Conservation (phyloP, 768 basidiomycete species). For the Cystoderma amianthinum region DNA sequence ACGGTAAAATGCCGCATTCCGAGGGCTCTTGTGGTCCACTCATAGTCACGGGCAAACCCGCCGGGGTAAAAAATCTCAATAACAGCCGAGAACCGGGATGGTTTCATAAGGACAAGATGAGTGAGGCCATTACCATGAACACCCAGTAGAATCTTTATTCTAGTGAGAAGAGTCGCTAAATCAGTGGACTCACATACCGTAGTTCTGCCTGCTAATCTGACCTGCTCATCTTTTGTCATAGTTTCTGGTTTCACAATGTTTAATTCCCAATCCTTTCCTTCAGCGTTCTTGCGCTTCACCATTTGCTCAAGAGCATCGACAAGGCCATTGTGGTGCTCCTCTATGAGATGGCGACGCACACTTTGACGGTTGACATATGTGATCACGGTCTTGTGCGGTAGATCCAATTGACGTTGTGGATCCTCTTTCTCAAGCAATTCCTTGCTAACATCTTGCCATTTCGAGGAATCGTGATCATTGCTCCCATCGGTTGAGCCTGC, state of each 20-base stretch:
- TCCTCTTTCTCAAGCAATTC: conserved; percentile 1
- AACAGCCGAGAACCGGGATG: conserved; percentile 60
- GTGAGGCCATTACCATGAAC: conserved; percentile 73
- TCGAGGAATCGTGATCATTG: not conserved
- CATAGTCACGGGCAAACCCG: conserved; percentile 75
- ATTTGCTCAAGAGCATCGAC: conserved; percentile 42
- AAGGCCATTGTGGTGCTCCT: conserved; percentile 42
- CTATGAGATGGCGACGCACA: conserved; percentile 38
- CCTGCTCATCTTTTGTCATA: conserved; percentile 63
- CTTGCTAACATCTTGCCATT: not conserved
- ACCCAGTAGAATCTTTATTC: conserved; percentile 47
- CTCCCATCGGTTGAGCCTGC: conserved; percentile 31
- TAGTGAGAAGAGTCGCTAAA: not conserved
- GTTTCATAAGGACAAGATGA: conserved; percentile 71
- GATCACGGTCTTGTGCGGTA: conserved; percentile 43
- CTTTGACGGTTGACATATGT: conserved; percentile 62
- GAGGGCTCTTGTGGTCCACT: conserved; percentile 65
- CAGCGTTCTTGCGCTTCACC: conserved; percentile 22
- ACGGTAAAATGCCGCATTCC: conserved; percentile 65
- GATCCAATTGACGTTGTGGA: conserved; percentile 15
- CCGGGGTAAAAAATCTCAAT: conserved; percentile 75
- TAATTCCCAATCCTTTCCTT: conserved; percentile 42
- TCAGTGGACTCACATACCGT: conserved; percentile 36
- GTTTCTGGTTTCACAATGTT: conserved; percentile 50
- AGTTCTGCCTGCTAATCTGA: conserved; percentile 50